Conservation (phyloP, 2,329 filamentous ascomycete genomes). For the Exserohilum turcica region DNA sequence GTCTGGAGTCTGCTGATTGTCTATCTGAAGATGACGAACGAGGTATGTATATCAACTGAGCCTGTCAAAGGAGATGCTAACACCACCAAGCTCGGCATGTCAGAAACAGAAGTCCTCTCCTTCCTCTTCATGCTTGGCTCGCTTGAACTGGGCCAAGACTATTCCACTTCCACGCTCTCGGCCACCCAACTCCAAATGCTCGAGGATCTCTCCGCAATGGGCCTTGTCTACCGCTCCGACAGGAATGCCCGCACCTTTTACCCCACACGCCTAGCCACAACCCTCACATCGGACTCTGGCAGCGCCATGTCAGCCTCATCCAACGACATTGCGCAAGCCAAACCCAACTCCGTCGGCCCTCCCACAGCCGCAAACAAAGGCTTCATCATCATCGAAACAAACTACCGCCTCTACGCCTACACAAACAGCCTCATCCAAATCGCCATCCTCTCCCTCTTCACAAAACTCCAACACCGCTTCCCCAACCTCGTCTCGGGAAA, state of each 20-base stretch:
- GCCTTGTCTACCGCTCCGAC: slow-evolving; percentile 75
- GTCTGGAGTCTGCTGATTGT: slow-evolving; percentile 95
- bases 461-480: slow-evolving; percentile 85
- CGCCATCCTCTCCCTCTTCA: slow-evolving; percentile 88
- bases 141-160: slow-evolving; percentile 87
- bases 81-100: slow-evolving; percentile 66
- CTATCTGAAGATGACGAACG: slow-evolving; percentile 84
- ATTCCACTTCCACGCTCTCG: slow-evolving; percentile 83
- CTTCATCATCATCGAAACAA: slow-evolving; percentile 95
- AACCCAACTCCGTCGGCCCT: slow-evolving; percentile 14
- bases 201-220: slow-evolving; percentile 88
- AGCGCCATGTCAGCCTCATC: slow-evolving; percentile 49
- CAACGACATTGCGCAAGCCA: slow-evolving; percentile 58
- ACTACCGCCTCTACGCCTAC: slow-evolving; percentile 97
- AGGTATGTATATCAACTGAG: slow-evolving; percentile 43
- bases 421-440: slow-evolving; percentile 94
- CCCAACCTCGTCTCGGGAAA: slow-evolving; percentile 93
- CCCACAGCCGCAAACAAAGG: slow-evolving; percentile 60
- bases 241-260: slow-evolving; percentile 66
- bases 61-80: slow-evolving; percentile 1
- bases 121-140: slow-evolving; percentile 96
- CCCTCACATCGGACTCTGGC: slow-evolving; percentile 78
- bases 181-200: slow-evolving; percentile 85
- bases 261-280: slow-evolving; percentile 91
- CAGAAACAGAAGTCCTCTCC: slow-evolving; percentile 89